Conservation (phyloP, 176 grass and related monocot species). For the Ensete glaucum region DNA sequence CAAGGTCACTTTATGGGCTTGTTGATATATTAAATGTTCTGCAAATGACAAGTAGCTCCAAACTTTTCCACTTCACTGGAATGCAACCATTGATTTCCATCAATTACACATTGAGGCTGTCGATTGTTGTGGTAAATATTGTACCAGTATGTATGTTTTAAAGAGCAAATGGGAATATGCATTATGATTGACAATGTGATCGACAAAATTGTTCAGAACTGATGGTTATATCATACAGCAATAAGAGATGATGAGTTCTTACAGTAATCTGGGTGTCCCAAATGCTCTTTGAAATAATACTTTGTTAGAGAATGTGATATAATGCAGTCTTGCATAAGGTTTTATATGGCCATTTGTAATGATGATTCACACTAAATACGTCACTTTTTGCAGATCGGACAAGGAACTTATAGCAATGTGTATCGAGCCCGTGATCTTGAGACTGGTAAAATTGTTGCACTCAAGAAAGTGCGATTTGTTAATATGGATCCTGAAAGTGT, state of each 20-base stretch:
- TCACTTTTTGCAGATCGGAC: conserved; percentile 55
- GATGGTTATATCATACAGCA: not conserved
- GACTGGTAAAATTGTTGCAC: conserved; percentile 56
- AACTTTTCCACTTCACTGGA: not conserved
- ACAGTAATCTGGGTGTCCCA: not conserved
- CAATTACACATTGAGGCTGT: not conserved
- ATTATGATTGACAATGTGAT: not conserved
- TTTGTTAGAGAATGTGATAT: not conserved
- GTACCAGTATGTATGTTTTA: not conserved
- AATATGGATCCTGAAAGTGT: conserved; percentile 92
- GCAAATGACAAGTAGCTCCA: not conserved
- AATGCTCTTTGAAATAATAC: not conserved
- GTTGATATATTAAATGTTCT: not conserved
- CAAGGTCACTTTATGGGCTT: not conserved
- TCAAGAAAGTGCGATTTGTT: conserved; percentile 78
- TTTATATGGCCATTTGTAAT: not conserved
- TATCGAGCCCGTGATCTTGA: conserved; percentile 80
- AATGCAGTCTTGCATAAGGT: not conserved
- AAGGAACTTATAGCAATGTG: conserved; percentile 81
- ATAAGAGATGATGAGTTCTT: not conserved
- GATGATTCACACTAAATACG: not conserved
- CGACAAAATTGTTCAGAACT: not conserved
- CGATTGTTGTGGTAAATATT: not conserved
- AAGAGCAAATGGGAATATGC: not conserved
- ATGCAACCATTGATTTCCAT: not conserved